phyloP scores from a whole-genome alignment of 139 green algal species.

The Desmodesmus armatus region DNA sequence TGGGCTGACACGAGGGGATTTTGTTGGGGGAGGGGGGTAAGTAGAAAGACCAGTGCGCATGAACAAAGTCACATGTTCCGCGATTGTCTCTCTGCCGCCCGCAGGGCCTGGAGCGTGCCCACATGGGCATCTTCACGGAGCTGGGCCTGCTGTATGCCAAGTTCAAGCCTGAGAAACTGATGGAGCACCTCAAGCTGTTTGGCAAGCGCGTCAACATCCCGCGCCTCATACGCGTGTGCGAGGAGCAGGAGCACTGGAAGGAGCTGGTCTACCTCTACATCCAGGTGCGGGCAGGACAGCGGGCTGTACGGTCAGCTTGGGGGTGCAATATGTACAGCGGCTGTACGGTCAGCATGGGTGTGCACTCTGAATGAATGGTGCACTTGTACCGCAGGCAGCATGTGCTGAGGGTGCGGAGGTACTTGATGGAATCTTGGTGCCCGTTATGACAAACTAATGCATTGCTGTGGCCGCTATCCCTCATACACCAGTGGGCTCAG shows the following conservation, averaged over 20 bases:
- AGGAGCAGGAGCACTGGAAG: conserved; percentile 96
- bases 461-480: too few species aligned
- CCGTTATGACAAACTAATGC: too few species aligned
- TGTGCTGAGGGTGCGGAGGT: not conserved
- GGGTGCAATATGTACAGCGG: too few species aligned
- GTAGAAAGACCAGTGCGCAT: too few species aligned
- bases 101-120: conserved; percentile 93
- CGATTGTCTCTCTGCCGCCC: not conserved
- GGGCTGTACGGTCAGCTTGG: too few species aligned
- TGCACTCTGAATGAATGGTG: not conserved
- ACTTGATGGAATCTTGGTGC: not conserved
- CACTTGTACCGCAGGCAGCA: not conserved
- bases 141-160: conserved; percentile 93
- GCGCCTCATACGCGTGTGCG: conserved; percentile 94
- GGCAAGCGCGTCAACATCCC: conserved; percentile 97
- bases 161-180: conserved; percentile 91
- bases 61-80: too few species aligned
- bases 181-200: conserved; percentile 99
- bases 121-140: conserved; percentile 99
- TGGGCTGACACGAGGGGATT: not conserved
- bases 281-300: conserved; percentile 26
- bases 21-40: too few species aligned
- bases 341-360: too few species aligned
- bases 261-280: conserved; percentile 98
- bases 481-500: too few species aligned